A percentile compares a stretch with the other conserved stretches of the same genome.
Conservation (phyloP, 2,329 filamentous ascomycete genomes). For the Aspergillus terreus region DNA sequence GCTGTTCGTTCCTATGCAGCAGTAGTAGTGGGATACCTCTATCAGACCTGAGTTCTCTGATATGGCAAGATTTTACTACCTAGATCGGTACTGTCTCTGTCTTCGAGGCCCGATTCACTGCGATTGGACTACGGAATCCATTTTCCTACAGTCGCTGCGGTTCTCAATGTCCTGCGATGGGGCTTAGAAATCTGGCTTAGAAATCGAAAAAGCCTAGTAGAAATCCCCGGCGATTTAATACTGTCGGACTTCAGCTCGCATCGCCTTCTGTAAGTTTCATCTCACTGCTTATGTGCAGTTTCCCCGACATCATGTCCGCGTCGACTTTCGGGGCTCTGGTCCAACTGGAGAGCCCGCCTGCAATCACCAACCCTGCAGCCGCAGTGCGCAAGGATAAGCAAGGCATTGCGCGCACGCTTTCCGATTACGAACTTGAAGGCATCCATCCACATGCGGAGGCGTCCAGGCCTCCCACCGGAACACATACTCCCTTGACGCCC, state of each 20-base stretch:
- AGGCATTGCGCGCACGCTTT: slow-evolving; percentile 15
- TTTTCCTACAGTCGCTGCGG: neutral
- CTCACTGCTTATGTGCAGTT: neutral
- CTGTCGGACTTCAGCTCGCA: neutral
- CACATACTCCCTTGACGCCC: neutral
- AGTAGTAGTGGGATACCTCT: neutral
- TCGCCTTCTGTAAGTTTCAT: neutral
- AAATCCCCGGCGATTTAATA: neutral
- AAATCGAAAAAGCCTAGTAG: neutral
- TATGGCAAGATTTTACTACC: too few relatives aligned
- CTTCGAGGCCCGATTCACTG: neutral
- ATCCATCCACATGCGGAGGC: slow-evolving; percentile 8
- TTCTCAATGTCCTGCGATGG: neutral
- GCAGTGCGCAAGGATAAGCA: slow-evolving; percentile 27
- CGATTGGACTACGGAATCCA: neutral
- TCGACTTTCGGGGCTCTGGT: slow-evolving; percentile 38
- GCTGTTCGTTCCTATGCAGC: neutral
- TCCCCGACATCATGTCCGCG: slow-evolving; percentile 30
- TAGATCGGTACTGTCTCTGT: too few relatives aligned
- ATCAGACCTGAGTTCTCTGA: too few relatives aligned
- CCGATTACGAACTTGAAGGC: slow-evolving; percentile 20
- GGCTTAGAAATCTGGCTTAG: neutral
- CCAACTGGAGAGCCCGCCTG: slow-evolving; percentile 37
- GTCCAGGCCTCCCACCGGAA: slow-evolving; percentile 1
- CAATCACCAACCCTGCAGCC: slow-evolving; percentile 36